A percentile compares a stretch with the other conserved stretches of the same genome.
phyloP scores from a whole-genome alignment of 768 basidiomycete genomes.

The Kwoniella europaea region DNA sequence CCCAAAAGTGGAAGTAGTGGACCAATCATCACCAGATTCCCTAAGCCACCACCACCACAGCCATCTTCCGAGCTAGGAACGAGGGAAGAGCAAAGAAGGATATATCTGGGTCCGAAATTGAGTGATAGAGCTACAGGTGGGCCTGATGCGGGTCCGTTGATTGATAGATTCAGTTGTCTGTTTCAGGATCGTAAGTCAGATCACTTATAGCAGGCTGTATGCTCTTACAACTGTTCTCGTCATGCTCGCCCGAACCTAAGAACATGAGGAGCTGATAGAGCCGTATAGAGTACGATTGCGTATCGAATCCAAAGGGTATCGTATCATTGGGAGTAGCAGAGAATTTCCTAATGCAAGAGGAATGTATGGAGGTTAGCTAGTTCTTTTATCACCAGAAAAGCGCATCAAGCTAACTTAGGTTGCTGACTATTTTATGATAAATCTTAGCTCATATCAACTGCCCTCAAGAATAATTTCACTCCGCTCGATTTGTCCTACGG shows the following conservation, averaged over 20 bases:
- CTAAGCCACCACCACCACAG: slow-evolving; percentile 30
- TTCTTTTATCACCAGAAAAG: background rate
- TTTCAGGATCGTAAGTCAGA: slow-evolving; percentile 49
- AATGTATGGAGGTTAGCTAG: slow-evolving; percentile 41
- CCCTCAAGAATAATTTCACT: slow-evolving; percentile 38
- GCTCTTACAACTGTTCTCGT: too few relatives aligned
- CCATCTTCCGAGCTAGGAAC: slow-evolving; percentile 33
- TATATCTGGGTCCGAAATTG: slow-evolving; percentile 48
- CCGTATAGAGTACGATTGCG: slow-evolving; percentile 36
- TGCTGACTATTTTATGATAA: background rate
- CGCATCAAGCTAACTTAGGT: slow-evolving; percentile 7
- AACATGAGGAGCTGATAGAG: background rate
- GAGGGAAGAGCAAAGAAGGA: slow-evolving; percentile 42
- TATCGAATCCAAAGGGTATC: slow-evolving; percentile 53
- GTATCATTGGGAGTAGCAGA: slow-evolving; percentile 54
- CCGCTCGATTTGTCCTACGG: slow-evolving; percentile 51
- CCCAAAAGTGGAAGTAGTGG: slow-evolving; percentile 14
- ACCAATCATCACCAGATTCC: slow-evolving; percentile 36
- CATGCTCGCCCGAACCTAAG: too few relatives aligned
- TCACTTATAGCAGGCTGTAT: background rate
- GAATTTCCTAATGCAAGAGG: slow-evolving; percentile 53
- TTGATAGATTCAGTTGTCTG: slow-evolving; percentile 53
- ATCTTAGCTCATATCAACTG: slow-evolving; percentile 41
- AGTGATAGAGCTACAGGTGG: slow-evolving; percentile 51
- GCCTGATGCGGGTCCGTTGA: slow-evolving; percentile 52